Conservation (phyloP, 768 basidiomycete species). For the Boletus pseudopeckii region DNA sequence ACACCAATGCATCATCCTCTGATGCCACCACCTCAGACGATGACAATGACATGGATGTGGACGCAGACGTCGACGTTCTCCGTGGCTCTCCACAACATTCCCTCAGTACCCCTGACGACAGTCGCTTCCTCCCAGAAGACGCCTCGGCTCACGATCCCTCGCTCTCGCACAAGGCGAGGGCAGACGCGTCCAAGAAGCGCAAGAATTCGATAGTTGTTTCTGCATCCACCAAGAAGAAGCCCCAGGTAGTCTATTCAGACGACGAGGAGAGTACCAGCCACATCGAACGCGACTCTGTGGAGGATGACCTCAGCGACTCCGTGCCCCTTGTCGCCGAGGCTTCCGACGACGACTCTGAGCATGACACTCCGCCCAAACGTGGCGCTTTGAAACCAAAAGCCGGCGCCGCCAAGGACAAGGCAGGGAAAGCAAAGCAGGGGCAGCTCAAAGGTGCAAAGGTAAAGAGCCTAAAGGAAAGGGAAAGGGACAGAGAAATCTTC, state of each 20-base stretch:
- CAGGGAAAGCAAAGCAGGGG: conserved; percentile 19
- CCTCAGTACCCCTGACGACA: conserved; percentile 12
- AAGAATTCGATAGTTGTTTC: conserved; percentile 14
- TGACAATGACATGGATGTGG: conserved; percentile 40
- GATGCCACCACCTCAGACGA: conserved; percentile 39
- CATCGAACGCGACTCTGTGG: conserved; percentile 22
- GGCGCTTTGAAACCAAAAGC: conserved; percentile 22
- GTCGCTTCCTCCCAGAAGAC: conserved; percentile 20
- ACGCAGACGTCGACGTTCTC: conserved; percentile 39
- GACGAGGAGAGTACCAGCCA: conserved; percentile 27
- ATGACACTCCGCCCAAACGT: conserved; percentile 21
- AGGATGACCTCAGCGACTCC: conserved; percentile 26
- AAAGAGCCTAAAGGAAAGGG: conserved; percentile 33
- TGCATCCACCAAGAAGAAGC: conserved; percentile 19
- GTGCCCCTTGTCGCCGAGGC: conserved; percentile 22
- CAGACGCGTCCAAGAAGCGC: conserved; percentile 9
- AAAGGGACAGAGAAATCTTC: conserved; percentile 33
- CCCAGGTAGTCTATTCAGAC: conserved; percentile 28
- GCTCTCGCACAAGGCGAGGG: conserved; percentile 4
- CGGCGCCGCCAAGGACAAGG: conserved; percentile 24
- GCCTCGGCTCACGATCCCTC: neutral
- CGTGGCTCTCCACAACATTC: conserved; percentile 19
- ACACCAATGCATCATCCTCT: conserved; percentile 25
- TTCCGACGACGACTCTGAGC: conserved; percentile 28
- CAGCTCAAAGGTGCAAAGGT: conserved; percentile 23